Base-by-base conservation (phyloP, 345 rosid species). In the Zanthoxylum bungeanum region DNA sequence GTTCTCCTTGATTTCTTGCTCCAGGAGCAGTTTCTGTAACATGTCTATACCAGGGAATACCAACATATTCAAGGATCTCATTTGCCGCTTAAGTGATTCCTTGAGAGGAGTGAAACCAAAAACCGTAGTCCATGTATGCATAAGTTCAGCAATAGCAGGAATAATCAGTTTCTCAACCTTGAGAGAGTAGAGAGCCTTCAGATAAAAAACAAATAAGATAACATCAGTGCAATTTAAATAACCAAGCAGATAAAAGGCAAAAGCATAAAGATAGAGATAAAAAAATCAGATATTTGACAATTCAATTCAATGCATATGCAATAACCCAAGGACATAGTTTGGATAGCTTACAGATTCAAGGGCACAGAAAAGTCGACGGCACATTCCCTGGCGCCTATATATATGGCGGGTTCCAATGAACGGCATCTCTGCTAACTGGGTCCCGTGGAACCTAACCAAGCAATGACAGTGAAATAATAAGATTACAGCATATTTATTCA, bases 321-420 rank as follows among this genome's bases (percentile, higher is more conserved):
- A 60, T 55, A 78, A 70, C 68, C 71, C 69, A 66, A 53, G 30
- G 19, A 59, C 19, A 39, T 19, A 34, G 7, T 19, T 58, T 24
- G 66, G 22, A 34, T 31, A 69, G 65, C 90, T 74, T 88, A 91
- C 97, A 22, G 79, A 81, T 77, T 93, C 91, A 70, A 93, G 85
- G 63, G 88, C 97, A 61, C 68, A 52, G 63, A 89, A 88, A 73
- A 93, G 97, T 68, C 88, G 88, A 31, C 92, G 92, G 64, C 97
- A 93, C 97, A 93, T 91, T 72, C 97, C 93, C 80, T 91, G 96
- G 57, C 86, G 89, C 83, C 97, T 84, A 75, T 91, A 93, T 52
- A 81, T 74, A 75, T 88, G 88, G 10, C 98, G 96, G 44, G 97
- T 91, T 72, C 95, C 98, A 78, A 93, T 89, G 79, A 89, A 93